Conservation (phyloP, 2,329 filamentous ascomycete genomes). For the Aspergillus sp. region DNA sequence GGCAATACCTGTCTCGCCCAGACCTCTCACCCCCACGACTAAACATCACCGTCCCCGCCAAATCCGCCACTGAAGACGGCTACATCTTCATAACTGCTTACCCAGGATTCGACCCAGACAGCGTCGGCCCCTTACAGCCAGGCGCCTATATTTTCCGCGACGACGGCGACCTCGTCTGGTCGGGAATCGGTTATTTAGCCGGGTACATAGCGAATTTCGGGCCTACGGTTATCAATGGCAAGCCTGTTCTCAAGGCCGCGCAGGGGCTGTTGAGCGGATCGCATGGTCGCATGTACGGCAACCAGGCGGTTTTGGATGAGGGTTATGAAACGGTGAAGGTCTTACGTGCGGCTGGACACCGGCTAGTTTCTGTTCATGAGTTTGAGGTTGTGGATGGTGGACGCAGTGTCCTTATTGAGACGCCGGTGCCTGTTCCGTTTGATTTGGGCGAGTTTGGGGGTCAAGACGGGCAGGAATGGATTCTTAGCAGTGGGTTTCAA, state of each 20-base stretch:
- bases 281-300: conserved; percentile 55
- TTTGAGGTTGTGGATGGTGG: conserved; percentile 53
- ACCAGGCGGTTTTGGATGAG: conserved; percentile 54
- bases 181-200: conserved; percentile 54
- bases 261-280: conserved; percentile 36
- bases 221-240: conserved; percentile 10
- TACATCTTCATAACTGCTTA: conserved; percentile 42
- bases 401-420: conserved; percentile 53
- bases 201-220: conserved; percentile 25
- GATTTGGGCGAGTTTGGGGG: conserved; percentile 50
- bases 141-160: conserved; percentile 57
- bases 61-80: conserved; percentile 32
- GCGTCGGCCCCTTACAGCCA: conserved; percentile 46
- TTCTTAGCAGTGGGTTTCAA: conserved; percentile 56
- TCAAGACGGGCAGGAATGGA: conserved; percentile 53
- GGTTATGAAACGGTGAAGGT: conserved; percentile 56
- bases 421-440: conserved; percentile 52
- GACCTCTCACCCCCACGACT: conserved; percentile 47
- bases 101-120: conserved; percentile 23
- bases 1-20: conserved; percentile 49
- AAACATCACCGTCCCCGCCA: conserved; percentile 41
- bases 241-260: conserved; percentile 52
- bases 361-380: conserved; percentile 55
- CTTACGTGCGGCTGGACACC: conserved; percentile 49
- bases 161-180: conserved; percentile 58